Evolutionary conservation across 2,329 filamentous ascomycete species (phyloP).

Genomic region (Diaporthe batatas): DNA sequence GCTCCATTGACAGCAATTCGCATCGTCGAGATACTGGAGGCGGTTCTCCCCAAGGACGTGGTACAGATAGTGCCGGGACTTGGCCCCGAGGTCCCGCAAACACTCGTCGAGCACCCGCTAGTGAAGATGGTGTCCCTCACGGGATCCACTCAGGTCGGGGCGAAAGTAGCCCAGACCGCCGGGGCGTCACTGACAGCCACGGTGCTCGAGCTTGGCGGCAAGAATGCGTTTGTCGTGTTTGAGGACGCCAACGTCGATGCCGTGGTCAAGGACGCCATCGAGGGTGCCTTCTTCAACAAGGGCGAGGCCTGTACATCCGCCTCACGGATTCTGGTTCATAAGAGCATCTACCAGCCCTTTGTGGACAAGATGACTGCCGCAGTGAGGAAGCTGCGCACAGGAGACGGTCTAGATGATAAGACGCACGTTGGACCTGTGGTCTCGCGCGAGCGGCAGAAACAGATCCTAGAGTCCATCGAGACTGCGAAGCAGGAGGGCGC

Average conservation of each 20-base stretch:
- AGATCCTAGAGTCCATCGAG: too few relatives aligned
- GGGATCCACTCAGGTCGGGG: background rate
- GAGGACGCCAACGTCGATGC: background rate
- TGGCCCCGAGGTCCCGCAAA: background rate
- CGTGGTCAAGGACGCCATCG: background rate
- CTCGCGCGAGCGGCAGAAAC: too few relatives aligned
- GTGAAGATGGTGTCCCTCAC: conserved; percentile 15
- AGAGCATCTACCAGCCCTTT: background rate
- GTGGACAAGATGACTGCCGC: background rate
- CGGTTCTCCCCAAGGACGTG: background rate
- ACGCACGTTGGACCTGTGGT: conserved; percentile 6
- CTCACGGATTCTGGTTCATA: background rate
- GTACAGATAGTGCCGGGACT: background rate
- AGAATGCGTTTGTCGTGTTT: conserved; percentile 9
- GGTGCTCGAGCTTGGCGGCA: conserved; percentile 1
- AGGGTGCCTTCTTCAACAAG: conserved; percentile 19
- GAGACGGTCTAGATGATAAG: background rate
- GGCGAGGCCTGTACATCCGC: conserved; percentile 9
- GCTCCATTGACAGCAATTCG: background rate
- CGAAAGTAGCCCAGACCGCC: background rate
- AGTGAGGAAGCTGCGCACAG: background rate
- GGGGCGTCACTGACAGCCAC: background rate
- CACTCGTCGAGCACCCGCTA: background rate
- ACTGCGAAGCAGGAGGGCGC: background rate
- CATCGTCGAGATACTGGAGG: background rate